phyloP scores from a whole-genome alignment of 345 rosid genomes.

The Kandelia obovata region DNA sequence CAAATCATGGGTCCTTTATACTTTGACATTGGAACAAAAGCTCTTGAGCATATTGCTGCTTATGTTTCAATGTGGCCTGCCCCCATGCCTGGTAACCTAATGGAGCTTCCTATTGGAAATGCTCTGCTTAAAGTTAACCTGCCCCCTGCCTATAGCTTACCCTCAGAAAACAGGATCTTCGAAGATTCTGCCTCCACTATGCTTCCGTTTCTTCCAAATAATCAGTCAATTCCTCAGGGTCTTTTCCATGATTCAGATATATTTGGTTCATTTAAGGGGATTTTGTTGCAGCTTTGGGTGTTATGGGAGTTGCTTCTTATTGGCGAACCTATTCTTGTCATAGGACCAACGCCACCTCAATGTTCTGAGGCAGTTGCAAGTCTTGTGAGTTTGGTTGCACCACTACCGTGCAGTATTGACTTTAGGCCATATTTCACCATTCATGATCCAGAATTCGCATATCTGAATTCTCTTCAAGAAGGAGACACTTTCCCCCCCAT shows the following conservation, averaged over 20 bases:
- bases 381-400: conserved; percentile 91
- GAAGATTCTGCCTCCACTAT: conserved; percentile 82
- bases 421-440: conserved; percentile 98
- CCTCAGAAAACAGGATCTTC: conserved; percentile 57
- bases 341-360: conserved; percentile 95
- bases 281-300: conserved; percentile 85
- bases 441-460: conserved; percentile 81
- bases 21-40: conserved; percentile 78
- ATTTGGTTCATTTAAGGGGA: conserved; percentile 76
- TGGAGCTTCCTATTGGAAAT: conserved; percentile 96
- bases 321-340: conserved; percentile 89
- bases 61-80: conserved; percentile 91
- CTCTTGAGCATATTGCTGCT: conserved; percentile 78
- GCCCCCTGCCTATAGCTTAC: conserved; percentile 88
- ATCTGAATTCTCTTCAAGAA: conserved; percentile 63
- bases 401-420: conserved; percentile 76
- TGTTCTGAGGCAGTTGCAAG: conserved; percentile 96
- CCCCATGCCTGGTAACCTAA: conserved; percentile 75
- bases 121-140: conserved; percentile 79
- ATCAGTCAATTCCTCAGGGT: conserved; percentile 92
- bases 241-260: conserved; percentile 94
- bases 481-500: conserved; percentile 86
- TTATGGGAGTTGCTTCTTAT: conserved; percentile 88
- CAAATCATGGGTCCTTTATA: conserved; percentile 96
- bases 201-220: conserved; percentile 90